Evolutionary conservation across 768 basidiomycete species (phyloP).

Genomic region (Suillus lakei): DNA sequence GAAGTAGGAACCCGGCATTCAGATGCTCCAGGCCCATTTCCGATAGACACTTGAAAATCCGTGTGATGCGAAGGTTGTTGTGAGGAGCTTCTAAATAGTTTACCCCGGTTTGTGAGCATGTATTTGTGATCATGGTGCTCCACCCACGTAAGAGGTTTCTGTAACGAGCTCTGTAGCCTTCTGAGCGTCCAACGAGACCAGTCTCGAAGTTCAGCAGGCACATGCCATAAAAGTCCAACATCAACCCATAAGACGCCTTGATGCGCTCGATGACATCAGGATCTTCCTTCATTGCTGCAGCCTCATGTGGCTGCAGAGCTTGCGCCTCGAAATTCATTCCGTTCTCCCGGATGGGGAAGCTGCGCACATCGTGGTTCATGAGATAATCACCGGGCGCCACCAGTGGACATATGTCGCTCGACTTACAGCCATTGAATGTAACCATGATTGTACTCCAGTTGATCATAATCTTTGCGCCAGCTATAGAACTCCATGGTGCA

Average conservation of each 20-base stretch:
- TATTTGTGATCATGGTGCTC: neutral
- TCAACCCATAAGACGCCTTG: constrained; percentile 65
- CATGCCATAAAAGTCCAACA: constrained; percentile 87
- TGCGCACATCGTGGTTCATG: constrained; percentile 26
- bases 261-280: constrained; percentile 53
- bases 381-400: neutral
- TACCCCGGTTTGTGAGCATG: constrained; percentile 2
- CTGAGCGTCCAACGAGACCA: constrained; percentile 60
- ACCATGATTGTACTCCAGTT: constrained; percentile 70
- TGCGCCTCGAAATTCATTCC: constrained; percentile 74
- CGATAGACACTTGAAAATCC: constrained; percentile 76
- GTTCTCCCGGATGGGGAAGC: constrained; percentile 75
- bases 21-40: constrained; percentile 69
- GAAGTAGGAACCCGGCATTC: constrained; percentile 69
- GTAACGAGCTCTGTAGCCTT: constrained; percentile 59
- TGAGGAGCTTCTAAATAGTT: constrained; percentile 60
- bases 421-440: constrained; percentile 83
- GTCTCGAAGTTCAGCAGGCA: constrained; percentile 58
- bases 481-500: constrained; percentile 38
- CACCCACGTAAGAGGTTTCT: constrained; percentile 69
- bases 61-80: constrained; percentile 77
- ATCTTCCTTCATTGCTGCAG: constrained; percentile 57
- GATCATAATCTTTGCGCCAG: constrained; percentile 66
- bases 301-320: constrained; percentile 70
- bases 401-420: neutral